These are phyloP conservation scores for Tuber magnatum DNA, from an alignment of 495 filamentous ascomycete genomes.

Conservation along the genomic window DNA sequence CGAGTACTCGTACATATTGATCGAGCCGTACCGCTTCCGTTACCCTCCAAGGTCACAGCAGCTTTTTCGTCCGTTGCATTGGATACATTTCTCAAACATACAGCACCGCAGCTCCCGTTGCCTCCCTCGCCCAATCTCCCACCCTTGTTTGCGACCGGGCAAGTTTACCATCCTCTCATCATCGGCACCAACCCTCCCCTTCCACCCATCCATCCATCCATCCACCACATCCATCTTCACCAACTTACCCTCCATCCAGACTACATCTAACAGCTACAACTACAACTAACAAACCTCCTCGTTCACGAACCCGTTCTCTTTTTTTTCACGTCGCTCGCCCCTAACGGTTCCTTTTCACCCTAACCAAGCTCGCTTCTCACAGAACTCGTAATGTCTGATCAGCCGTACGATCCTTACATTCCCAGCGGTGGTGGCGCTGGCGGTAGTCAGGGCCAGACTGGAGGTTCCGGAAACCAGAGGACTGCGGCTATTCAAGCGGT, in stretches of 20 bases:
- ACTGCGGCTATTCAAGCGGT: conserved; percentile 74
- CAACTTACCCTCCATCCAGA: conserved; percentile 5
- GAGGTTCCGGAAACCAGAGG: conserved; percentile 52
- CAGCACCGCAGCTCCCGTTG: neutral
- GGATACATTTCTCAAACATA: conserved; percentile 4
- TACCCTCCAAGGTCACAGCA: neutral
- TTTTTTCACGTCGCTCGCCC: conserved; percentile 4
- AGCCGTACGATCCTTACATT: conserved; percentile 88
- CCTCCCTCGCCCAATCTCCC: conserved; percentile 16
- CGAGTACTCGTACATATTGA: neutral
- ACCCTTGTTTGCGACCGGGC: conserved; percentile 12
- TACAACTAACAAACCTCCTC: conserved; percentile 1
- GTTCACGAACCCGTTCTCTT: neutral
- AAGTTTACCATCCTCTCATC: conserved; percentile 5
- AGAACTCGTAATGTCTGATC: conserved; percentile 54
- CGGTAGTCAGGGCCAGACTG: conserved; percentile 31
- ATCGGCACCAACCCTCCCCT: conserved; percentile 16
- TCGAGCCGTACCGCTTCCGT: neutral
- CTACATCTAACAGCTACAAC: conserved; percentile 1
- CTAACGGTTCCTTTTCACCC: conserved; percentile 9
- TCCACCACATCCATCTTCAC: conserved; percentile 5
- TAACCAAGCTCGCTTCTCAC: conserved; percentile 2
- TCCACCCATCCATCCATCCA: conserved; percentile 9
- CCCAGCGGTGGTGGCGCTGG: conserved; percentile 57
- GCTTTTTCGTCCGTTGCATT: neutral